These are phyloP conservation scores for Sonneratia alba DNA, from an alignment of 345 rosid genomes.

Conservation along the genomic window DNA sequence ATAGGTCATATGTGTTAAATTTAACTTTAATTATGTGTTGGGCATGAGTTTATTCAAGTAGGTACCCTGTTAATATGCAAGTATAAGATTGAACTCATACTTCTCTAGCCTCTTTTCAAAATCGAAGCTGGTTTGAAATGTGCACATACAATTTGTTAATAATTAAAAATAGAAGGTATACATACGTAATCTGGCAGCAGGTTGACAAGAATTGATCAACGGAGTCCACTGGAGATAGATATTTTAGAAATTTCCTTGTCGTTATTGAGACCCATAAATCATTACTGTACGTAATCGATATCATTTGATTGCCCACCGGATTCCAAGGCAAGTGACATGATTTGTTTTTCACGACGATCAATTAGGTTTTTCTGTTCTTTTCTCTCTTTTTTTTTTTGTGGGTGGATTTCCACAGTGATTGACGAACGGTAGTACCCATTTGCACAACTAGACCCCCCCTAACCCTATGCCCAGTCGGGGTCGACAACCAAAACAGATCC, in stretches of 20 bases:
- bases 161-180: too few relatives aligned
- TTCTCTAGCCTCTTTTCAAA: too few relatives aligned
- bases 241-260: not conserved
- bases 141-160: too few relatives aligned
- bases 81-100: too few relatives aligned
- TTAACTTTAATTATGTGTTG: too few relatives aligned
- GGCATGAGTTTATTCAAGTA: too few relatives aligned
- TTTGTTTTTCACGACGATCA: not conserved
- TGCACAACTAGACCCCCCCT: constrained; percentile 8
- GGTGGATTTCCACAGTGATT: constrained; percentile 3
- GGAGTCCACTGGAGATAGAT: not conserved
- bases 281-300: not conserved
- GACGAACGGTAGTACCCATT: constrained; percentile 7
- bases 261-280: not conserved
- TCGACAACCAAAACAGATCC: not conserved
- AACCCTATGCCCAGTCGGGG: not conserved
- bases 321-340: constrained; percentile 8
- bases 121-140: too few relatives aligned
- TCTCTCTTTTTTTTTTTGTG: not conserved
- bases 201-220: too few relatives aligned
- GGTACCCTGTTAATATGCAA: too few relatives aligned
- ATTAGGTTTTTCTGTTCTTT: not conserved
- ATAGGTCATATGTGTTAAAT: too few relatives aligned
- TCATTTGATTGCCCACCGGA: not conserved
- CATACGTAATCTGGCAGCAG: too few relatives aligned